These are phyloP conservation scores for Tolypocladium nubicola DNA, from an alignment of 2,329 filamentous ascomycete genomes.

Conservation along the genomic window DNA sequence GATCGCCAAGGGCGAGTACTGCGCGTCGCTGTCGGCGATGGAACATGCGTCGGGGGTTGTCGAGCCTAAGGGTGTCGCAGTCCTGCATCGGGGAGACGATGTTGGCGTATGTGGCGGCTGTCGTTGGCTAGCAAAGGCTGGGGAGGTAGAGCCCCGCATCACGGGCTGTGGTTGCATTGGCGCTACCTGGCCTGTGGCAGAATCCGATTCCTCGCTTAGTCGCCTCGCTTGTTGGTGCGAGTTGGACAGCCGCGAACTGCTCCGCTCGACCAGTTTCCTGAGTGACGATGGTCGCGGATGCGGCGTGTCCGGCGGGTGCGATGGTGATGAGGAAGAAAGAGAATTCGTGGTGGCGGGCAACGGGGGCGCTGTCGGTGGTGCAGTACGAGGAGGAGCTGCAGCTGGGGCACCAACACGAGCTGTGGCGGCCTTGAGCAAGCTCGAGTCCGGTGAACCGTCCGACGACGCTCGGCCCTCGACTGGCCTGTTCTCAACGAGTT, in stretches of 20 bases:
- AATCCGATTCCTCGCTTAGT: constrained; percentile 13
- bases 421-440: constrained; percentile 2
- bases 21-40: constrained; percentile 16
- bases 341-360: background rate
- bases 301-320: background rate
- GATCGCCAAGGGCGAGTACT: constrained; percentile 42
- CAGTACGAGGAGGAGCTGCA: background rate
- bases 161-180: constrained; percentile 10
- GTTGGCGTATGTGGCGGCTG: constrained; percentile 3
- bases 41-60: constrained; percentile 9
- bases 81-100: background rate
- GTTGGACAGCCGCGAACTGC: constrained; percentile 15
- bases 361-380: constrained; percentile 1
- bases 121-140: constrained; percentile 7
- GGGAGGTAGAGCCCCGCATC: constrained; percentile 14
- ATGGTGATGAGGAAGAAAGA: background rate
- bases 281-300: background rate
- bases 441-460: background rate
- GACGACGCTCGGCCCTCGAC: constrained; percentile 6
- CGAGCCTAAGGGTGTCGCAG: constrained; percentile 9
- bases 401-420: constrained; percentile 8
- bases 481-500: constrained; percentile 4
- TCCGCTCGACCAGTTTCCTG: constrained; percentile 14
- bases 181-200: constrained; percentile 1
- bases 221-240: constrained; percentile 9